These are phyloP conservation scores for Ustilago cynodontis DNA, from an alignment of 1,284 basidiomycete species.

Conservation along the genomic window DNA sequence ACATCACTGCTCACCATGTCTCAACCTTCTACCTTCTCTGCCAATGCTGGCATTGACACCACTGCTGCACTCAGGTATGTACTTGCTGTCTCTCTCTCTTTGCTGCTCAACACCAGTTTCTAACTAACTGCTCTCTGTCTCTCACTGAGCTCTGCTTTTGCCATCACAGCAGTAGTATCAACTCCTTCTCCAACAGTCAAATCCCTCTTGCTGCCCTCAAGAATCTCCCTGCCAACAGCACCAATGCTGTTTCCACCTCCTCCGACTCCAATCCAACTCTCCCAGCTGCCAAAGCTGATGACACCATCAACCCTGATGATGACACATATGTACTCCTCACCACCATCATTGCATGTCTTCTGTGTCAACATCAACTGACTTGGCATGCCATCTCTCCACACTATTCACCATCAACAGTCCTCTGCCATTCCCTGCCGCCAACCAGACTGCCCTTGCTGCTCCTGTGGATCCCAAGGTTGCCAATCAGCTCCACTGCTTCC, in stretches of 20 bases:
- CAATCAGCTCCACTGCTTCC: background rate
- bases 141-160: conserved; percentile 1
- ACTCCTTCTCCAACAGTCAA: background rate
- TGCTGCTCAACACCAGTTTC: background rate
- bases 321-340: background rate
- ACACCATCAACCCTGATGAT: background rate
- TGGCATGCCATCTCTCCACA: background rate
- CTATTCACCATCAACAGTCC: background rate
- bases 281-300: conserved; percentile 1
- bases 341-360: background rate
- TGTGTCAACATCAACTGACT: background rate
- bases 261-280: background rate
- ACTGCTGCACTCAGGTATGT: background rate
- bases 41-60: background rate
- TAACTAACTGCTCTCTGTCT: background rate
- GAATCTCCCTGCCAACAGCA: background rate
- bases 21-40: background rate
- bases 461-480: background rate
- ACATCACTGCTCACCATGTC: background rate
- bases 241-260: background rate
- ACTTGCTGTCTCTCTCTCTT: background rate
- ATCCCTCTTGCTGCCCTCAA: conserved; percentile 1
- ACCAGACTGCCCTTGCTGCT: background rate
- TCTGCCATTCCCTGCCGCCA: background rate
- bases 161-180: background rate